Evolutionary conservation across 441 rosid genomes (phyloP).

Genomic region (Populus trichocarpa): DNA sequence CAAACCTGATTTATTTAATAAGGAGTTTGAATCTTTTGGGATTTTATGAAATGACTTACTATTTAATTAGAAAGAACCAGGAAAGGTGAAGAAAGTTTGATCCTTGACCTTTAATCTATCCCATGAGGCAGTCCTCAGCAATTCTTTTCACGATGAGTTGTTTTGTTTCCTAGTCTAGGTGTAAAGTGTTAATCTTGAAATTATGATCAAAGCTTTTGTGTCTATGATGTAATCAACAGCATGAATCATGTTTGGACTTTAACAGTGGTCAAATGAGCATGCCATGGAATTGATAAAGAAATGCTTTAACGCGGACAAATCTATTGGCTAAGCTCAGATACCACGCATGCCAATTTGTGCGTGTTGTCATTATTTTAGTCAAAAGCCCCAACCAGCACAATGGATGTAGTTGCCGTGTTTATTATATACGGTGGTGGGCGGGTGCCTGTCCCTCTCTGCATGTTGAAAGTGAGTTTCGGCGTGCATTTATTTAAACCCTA

Average conservation of each 20-base stretch:
- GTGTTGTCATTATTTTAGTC: neutral
- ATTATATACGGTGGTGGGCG: slow-evolving; percentile 3
- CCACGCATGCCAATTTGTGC: neutral
- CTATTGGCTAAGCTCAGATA: neutral
- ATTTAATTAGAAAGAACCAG: neutral
- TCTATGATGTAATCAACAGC: neutral
- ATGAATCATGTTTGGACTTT: neutral
- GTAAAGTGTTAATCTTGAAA: neutral
- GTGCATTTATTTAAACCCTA: neutral
- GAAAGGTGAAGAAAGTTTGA: neutral
- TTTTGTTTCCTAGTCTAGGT: neutral
- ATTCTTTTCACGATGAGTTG: neutral
- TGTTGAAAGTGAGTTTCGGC: neutral
- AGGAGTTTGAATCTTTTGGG: neutral
- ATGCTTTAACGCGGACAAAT: neutral
- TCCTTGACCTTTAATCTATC: neutral
- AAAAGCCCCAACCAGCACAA: neutral
- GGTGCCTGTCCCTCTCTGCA: slow-evolving; percentile 2
- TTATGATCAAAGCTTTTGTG: neutral
- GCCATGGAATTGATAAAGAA: neutral
- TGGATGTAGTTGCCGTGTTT: neutral
- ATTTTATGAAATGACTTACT: neutral
- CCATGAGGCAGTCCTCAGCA: neutral
- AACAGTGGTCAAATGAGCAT: neutral
- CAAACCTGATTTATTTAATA: neutral